Base-by-base conservation (phyloP, 2,329 filamentous ascomycete genomes). In the Cladophialophora chaetospira region DNA sequence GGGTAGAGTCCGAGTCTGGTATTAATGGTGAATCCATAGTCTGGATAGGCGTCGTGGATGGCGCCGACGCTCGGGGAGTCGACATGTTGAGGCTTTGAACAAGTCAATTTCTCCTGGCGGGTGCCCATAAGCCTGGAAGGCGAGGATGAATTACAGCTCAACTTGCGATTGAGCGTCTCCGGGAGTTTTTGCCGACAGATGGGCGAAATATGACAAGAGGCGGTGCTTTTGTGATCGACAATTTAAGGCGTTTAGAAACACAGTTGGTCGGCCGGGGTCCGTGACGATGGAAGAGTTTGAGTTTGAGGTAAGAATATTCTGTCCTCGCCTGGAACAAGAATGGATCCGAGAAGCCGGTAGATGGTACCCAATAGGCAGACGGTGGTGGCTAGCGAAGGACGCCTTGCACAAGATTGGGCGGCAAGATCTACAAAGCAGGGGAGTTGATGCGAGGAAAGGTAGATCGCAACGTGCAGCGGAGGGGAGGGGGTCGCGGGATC, bases 21-120 rank as follows among this genome's bases (percentile, higher is more conserved):
- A 53, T 53, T 15, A 63, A 26, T 15, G 61, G 61, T 8, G 57
- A 60, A 26, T 63, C 61, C 43, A 58, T 53, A 25, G 57, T 58
- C 45, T 53, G 53, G 43, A 46, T 38, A 17, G 46, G 15, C 2
- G 11, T 43, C 19, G 38, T 29, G 8, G 38, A 35, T 8, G 57
- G 33, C 10, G 47, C 44, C 3, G 53, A 33, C 23, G 44, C 33
- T 15, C 33, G 17, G 26, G 45, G 10, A 45, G 21, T 13, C 10
- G 50, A 49, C 55, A 58, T 53, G 28, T 26, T 21, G 15, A 26
- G 11, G 31, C 17, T 46, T 25, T 17, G 29, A 9, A 29, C 21
- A n/a, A 19, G 17, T 21, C 31, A 31, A 31, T 5, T 19, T 43
- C 5, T 15, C 25, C 13, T 40, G 23, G 33, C 15, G 29, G 36